A percentile compares a stretch with the other conserved stretches of the same genome.
phyloP scores from a whole-genome alignment of 2,329 filamentous ascomycete genomes.

The Cercospora sesami region DNA sequence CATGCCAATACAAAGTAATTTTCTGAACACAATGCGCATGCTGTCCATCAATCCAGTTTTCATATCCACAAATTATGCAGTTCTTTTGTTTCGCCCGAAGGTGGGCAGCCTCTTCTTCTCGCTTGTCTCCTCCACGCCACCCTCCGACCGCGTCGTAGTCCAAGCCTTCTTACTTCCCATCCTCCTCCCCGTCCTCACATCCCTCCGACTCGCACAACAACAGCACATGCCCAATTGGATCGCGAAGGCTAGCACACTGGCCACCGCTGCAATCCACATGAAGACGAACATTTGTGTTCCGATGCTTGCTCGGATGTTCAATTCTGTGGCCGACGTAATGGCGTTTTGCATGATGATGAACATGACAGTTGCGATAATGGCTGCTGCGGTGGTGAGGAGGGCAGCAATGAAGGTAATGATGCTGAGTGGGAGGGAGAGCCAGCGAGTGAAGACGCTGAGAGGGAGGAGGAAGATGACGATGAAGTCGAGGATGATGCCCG shows the following conservation, averaged over 20 bases:
- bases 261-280: constrained; percentile 79
- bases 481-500: constrained; percentile 67
- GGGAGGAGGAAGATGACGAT: constrained; percentile 67
- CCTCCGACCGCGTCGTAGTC: constrained; percentile 2
- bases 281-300: constrained; percentile 77
- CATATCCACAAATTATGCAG: constrained; percentile 1
- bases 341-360: constrained; percentile 78
- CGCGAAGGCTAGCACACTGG: constrained; percentile 66
- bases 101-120: constrained; percentile 21
- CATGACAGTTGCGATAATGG: constrained; percentile 78
- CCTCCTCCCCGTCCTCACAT: constrained; percentile 53
- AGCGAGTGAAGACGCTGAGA: constrained; percentile 54
- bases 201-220: constrained; percentile 64
- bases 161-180: constrained; percentile 38
- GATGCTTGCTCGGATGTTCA: constrained; percentile 64
- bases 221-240: constrained; percentile 77
- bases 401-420: constrained; percentile 67
- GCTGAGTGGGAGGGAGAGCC: constrained; percentile 65
- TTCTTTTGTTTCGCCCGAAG: constrained; percentile 22
- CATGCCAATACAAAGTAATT: background rate
- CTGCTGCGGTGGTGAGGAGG: constrained; percentile 67
- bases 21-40: background rate
- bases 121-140: constrained; percentile 15
- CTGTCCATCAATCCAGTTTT: background rate
- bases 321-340: constrained; percentile 65